Evolutionary conservation across 495 filamentous ascomycete species (phyloP).

Genomic region (Neurospora intermedia): DNA sequence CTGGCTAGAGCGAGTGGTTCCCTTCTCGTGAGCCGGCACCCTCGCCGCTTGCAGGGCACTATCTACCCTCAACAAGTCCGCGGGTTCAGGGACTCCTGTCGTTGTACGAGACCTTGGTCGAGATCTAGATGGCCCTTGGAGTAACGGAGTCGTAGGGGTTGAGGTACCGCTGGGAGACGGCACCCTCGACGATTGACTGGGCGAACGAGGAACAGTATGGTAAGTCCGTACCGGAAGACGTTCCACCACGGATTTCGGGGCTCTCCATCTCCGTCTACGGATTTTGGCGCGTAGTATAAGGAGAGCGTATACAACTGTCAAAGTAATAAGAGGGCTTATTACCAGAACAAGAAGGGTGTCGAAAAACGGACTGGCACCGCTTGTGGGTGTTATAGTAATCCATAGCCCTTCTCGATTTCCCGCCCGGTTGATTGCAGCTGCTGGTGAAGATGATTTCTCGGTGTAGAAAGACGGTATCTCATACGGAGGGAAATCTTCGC

Average conservation of each 20-base stretch:
- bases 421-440: conserved; percentile 16
- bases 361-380: conserved; percentile 87
- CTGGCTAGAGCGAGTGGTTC: conserved; percentile 39
- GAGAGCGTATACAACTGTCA: conserved; percentile 87
- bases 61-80: conserved; percentile 24
- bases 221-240: conserved; percentile 91
- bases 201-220: conserved; percentile 61
- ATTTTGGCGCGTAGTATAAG: conserved; percentile 82
- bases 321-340: conserved; percentile 80
- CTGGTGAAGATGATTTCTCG: conserved; percentile 4
- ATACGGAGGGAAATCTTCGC: conserved; percentile 15
- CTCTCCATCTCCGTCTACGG: conserved; percentile 82
- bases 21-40: conserved; percentile 38
- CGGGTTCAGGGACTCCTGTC: conserved; percentile 43
- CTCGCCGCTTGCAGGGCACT: conserved; percentile 25
- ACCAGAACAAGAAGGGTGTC: conserved; percentile 91
- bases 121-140: conserved; percentile 47
- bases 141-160: conserved; percentile 66
- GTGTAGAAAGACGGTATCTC: conserved; percentile 3
- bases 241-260: conserved; percentile 91
- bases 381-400: conserved; percentile 89
- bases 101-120: conserved; percentile 58
- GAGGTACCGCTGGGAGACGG: conserved; percentile 43
- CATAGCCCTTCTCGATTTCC: conserved; percentile 71
- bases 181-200: conserved; percentile 45